Evolutionary conservation across 352 stramenopile species (phyloP), one percentile per base, ranked within the genome.

Genomic region (Thalassiosira pacifica): DNA sequence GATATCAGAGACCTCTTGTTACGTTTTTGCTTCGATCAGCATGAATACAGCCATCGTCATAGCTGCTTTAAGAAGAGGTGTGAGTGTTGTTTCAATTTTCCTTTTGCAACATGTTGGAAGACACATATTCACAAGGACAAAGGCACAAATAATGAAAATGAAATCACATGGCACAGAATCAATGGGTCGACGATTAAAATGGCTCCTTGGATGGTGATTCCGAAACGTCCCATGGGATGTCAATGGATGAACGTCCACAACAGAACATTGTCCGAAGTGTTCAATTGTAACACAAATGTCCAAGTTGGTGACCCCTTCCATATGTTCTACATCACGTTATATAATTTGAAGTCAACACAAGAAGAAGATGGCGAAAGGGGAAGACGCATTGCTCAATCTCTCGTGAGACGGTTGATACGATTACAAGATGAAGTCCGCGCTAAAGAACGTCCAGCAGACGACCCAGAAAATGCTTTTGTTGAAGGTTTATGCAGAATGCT

Each of bases 401-500:
- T 83, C 6, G 67, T 79, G 10, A 69, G 27, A n/a, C 29, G 65
- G 69, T 74, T 77, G 24, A 1, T 71, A 52, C 24, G 77, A 37
- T 65, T 64, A 45, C n/a, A 84, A 67, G 13, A 55, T 13, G 32
- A 61, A 27, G 57, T 64, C 37, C 42, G 29, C 1, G 11, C 52
- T 64, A 53, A 52, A 4, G 16, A 52, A 24, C n/a, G 13, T 26
- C 57, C 26, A 59, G 9, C 11, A 85, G 13, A 71, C 19, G 67
- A 85, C 61, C 19, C 18, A 4, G 29, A 45, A 24, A 61, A 55
- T 70, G 64, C 29, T 11, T 87, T 87, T 64, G 59, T 52, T 19
- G 82, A 88, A 48, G 82, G 82, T 10, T 37, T 88, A 13, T 84
- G 26, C 29, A 69, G 73, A 27, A 76, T 88, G 37, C 34, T 88